Evolutionary conservation across 2,329 filamentous ascomycete genomes (phyloP), one percentile per base, ranked within the genome.

Genomic region (Thelonectria discophora): DNA sequence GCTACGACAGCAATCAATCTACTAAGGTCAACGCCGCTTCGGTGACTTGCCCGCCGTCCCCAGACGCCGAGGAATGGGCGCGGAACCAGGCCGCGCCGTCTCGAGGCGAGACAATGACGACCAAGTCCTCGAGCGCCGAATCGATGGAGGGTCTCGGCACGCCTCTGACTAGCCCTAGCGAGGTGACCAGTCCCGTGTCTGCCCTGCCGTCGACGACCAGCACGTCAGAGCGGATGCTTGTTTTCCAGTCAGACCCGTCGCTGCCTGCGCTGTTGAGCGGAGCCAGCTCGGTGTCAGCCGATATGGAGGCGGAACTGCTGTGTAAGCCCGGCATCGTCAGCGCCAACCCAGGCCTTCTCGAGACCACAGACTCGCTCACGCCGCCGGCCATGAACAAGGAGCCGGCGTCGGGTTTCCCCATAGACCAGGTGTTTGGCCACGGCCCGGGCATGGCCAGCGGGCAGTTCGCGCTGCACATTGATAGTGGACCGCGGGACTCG

Each of bases 161-260:
- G 1, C 84, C 85, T 1, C 69, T 86, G 24, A 87, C 84, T 1
- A 86, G 82, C 66, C 84, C 84, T 0, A 85, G 84, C 67, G 84
- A 86, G 55, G 75, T 80, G 2, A 76, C 80, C 5, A 85, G 83
- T 62, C 83, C 84, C 5, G 74, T 82, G 5, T 80, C 78, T 18
- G 75, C 78, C 2, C 77, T 77, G 45, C 73, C 73, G 7, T 74
- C 77, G 5, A 75, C 75, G 20, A 79, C 79, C 62, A 77, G 76
- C n/a, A 72, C 77, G 1, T 78, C 80, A 3, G 82, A 83, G 6
- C 78, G 81, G 9, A 82, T 84, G 67, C 69, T 83, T 15, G 79
- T 78, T 3, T 88, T 88, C 72, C 85, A 85, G 57, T 89, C 87
- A 3, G 87, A 89, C 54, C 87, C 86, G 0, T 90, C 87, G 5